Conservation (phyloP, 2,329 filamentous ascomycete genomes). For the Ambrosiella cleistominuta region DNA sequence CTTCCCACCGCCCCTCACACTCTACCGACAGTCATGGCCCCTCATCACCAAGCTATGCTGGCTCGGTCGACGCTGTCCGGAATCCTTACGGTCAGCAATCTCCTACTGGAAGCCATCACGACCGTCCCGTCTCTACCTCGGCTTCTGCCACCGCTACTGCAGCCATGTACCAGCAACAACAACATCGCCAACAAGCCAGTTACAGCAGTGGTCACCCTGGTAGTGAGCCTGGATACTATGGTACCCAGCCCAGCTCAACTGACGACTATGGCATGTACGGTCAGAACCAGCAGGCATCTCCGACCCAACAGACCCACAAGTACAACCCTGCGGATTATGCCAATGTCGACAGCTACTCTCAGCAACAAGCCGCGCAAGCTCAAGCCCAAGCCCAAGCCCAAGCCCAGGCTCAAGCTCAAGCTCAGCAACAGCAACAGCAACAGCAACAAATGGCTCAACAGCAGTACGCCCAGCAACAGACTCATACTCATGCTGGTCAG, state of each 20-base stretch:
- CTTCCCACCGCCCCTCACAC: conserved; percentile 42
- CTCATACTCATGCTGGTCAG: conserved; percentile 17
- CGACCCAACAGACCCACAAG: conserved; percentile 27
- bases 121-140: conserved; percentile 25
- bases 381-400: conserved; percentile 18
- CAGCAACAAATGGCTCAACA: conserved; percentile 2
- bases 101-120: conserved; percentile 16
- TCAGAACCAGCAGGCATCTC: conserved; percentile 21
- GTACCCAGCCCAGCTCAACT: not conserved
- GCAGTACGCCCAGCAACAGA: conserved; percentile 17
- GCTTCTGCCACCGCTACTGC: conserved; percentile 39
- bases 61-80: conserved; percentile 17
- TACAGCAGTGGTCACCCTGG: conserved; percentile 16
- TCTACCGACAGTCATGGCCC: conserved; percentile 25
- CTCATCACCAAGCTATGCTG: conserved; percentile 22
- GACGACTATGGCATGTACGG: conserved; percentile 15
- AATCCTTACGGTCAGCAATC: conserved; percentile 16
- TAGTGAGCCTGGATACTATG: conserved; percentile 3
- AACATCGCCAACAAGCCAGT: conserved; percentile 20
- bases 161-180: conserved; percentile 33
- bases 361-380: conserved; percentile 21
- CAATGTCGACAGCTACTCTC: conserved; percentile 30
- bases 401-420: conserved; percentile 17
- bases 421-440: conserved; percentile 18
- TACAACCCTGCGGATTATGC: conserved; percentile 70